Conservation (phyloP, 495 filamentous ascomycete species). For the Penicillium herquei region DNA sequence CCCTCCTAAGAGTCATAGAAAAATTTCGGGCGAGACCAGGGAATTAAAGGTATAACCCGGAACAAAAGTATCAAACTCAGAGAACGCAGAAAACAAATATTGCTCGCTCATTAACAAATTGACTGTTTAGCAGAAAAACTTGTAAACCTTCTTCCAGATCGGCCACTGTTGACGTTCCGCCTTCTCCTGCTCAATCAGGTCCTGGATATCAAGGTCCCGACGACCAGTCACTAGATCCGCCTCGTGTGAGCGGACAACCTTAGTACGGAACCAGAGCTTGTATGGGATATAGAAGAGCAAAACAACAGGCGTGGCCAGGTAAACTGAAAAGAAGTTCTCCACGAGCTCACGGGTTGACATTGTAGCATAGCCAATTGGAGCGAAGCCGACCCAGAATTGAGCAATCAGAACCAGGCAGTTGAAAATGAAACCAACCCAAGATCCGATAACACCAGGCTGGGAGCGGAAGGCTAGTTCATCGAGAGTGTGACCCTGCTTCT, state of each 20-base stretch:
- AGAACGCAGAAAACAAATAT: neutral
- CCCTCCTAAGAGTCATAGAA: neutral
- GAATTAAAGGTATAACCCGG: neutral
- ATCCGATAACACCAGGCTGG: constrained; percentile 77
- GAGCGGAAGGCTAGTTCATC: constrained; percentile 78
- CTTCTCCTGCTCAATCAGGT: constrained; percentile 72
- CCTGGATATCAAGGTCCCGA: constrained; percentile 76
- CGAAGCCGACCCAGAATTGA: constrained; percentile 91
- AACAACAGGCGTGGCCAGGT: constrained; percentile 83
- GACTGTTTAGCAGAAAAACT: constrained; percentile 54
- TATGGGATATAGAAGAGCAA: constrained; percentile 71
- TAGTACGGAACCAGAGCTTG: constrained; percentile 74
- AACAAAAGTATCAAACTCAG: neutral
- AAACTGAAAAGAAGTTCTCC: constrained; percentile 71
- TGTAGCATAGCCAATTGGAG: constrained; percentile 61
- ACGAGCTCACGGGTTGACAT: constrained; percentile 44
- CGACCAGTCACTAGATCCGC: constrained; percentile 91
- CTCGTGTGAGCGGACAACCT: constrained; percentile 58
- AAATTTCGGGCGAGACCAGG: neutral
- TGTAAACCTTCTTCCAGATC: constrained; percentile 75
- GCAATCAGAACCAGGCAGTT: constrained; percentile 82
- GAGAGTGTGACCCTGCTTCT: constrained; percentile 62
- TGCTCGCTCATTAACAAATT: neutral
- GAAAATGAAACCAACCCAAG: constrained; percentile 77
- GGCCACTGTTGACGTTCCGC: constrained; percentile 74